Percentiles rank a stretch among this genome's conserved stretches.
Evolutionary conservation across 2,329 filamentous ascomycete species (phyloP).

Genomic region (Diaporthe ampelina): DNA sequence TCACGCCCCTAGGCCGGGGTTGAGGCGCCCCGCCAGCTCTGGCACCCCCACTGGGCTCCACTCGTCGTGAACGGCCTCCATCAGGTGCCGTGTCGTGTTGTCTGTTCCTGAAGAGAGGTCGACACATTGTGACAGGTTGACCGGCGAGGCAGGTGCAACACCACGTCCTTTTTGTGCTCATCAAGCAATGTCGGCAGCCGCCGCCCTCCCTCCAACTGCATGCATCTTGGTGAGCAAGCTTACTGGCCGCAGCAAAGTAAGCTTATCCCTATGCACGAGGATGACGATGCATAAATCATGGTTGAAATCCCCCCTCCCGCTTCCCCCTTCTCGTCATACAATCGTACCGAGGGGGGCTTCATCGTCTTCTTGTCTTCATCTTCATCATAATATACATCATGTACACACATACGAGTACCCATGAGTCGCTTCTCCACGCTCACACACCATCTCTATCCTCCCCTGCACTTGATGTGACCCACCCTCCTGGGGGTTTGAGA

Average conservation of each 20-base stretch:
- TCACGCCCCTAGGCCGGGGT: background rate
- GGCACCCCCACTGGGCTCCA: background rate
- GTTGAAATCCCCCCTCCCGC: background rate
- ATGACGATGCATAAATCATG: constrained; percentile 18
- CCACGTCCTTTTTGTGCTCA: background rate
- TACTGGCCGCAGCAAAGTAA: constrained; percentile 18
- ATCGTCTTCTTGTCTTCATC: background rate
- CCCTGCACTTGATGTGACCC: background rate
- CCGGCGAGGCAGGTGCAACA: background rate
- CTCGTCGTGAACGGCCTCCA: background rate
- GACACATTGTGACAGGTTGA: background rate
- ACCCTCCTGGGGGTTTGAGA: background rate
- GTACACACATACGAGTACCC: background rate
- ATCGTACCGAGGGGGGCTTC: background rate
- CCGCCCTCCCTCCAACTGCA: constrained; percentile 15
- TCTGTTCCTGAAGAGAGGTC: background rate
- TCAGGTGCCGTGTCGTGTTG: background rate
- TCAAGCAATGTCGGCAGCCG: constrained; percentile 12
- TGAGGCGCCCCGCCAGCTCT: too few relatives aligned
- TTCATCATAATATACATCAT: background rate
- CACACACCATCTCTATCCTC: background rate
- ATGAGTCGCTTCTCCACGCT: constrained; percentile 6
- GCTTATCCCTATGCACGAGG: constrained; percentile 13
- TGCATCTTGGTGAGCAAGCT: background rate
- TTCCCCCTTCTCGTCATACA: background rate